phyloP scores from a whole-genome alignment of 495 filamentous ascomycete genomes.

The Trichocladium uniseriatum region DNA sequence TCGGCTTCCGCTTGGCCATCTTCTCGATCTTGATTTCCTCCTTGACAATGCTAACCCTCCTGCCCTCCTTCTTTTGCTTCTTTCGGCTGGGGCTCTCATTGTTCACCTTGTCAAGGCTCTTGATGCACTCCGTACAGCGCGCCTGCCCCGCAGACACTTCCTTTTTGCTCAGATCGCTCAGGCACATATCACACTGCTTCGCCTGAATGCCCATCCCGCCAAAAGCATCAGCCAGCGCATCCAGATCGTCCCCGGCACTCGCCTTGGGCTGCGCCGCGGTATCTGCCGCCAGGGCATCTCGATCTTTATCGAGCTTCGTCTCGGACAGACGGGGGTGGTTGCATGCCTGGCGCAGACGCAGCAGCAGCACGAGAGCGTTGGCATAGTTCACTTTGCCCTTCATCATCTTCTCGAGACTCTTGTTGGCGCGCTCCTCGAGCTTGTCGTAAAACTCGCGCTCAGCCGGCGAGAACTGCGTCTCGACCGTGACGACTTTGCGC shows the following conservation, averaged over 20 bases:
- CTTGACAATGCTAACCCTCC: slow-evolving; percentile 35
- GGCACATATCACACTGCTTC: slow-evolving; percentile 85
- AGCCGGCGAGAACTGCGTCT: slow-evolving; percentile 65
- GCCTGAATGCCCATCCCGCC: slow-evolving; percentile 70
- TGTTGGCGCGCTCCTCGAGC: slow-evolving; percentile 74
- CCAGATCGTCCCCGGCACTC: slow-evolving; percentile 51
- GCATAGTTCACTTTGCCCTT: slow-evolving; percentile 45
- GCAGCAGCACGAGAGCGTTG: slow-evolving; percentile 71
- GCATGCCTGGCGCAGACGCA: slow-evolving; percentile 85
- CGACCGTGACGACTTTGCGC: slow-evolving; percentile 73
- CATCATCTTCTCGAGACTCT: slow-evolving; percentile 82
- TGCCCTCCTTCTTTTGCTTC: slow-evolving; percentile 38
- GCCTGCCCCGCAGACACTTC: slow-evolving; percentile 50
- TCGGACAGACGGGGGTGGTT: slow-evolving; percentile 86
- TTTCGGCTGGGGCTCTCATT: slow-evolving; percentile 28
- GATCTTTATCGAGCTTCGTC: slow-evolving; percentile 74
- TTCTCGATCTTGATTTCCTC: slow-evolving; percentile 38
- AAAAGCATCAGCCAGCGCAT: slow-evolving; percentile 77
- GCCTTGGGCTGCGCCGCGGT: slow-evolving; percentile 39
- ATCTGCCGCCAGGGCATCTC: slow-evolving; percentile 67
- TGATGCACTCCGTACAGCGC: slow-evolving; percentile 25
- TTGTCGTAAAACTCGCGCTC: slow-evolving; percentile 80
- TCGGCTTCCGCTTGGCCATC: slow-evolving; percentile 35
- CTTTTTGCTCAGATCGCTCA: slow-evolving; percentile 53
- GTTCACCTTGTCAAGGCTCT: slow-evolving; percentile 28